Evolutionary conservation across 192 early-diverging fungal species (phyloP), one percentile per base, ranked within the genome.

Genomic region (Backusella circina): DNA sequence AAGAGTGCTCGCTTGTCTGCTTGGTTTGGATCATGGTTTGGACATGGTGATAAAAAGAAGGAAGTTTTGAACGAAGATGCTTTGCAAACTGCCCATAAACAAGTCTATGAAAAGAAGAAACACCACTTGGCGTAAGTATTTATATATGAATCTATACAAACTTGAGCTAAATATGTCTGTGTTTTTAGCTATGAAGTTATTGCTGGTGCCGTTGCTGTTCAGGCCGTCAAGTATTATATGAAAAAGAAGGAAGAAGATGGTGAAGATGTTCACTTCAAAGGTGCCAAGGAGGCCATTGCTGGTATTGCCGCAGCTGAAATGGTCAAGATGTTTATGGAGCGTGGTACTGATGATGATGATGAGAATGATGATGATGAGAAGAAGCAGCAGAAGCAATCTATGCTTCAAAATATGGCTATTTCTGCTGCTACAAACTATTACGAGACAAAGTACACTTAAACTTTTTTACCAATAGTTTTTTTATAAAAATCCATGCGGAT

Each of bases 201-300:
- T 36, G 85, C 85, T 16, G 85, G 83, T 21, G 88, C 88, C 15
- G 88, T 85, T 13, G 88, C 83, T n/a, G 86, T 86, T 65, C 86
- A 86, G 35, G 88, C 86, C 18, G 83, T 86, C 73, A 80, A 79
- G 30, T 38, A 74, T 9, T 81, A 79, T 71, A 87, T 83, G 64
- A 30, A 75, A 38, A 41, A 77, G n/a, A 54, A 78, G n/a, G 77
- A 78, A 67, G 77, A 26, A 5, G 36, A 15, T 28, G 77, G 77
- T 54, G 71, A 73, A 37, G 57, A 64, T 47, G 38, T 73, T 47
- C 37, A 36, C n/a, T 70, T 72, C 10, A 67, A 57, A 31, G 26
- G 73, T 9, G 71, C 71, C 23, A 78, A 78, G 41, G 44, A 78
- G 15, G 39, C 67, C 31, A 71, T 70, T 71, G 68, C 73, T 41